Base-by-base conservation (phyloP, 2,329 filamentous ascomycete genomes). In the Pseudogymnoascus sp. region DNA sequence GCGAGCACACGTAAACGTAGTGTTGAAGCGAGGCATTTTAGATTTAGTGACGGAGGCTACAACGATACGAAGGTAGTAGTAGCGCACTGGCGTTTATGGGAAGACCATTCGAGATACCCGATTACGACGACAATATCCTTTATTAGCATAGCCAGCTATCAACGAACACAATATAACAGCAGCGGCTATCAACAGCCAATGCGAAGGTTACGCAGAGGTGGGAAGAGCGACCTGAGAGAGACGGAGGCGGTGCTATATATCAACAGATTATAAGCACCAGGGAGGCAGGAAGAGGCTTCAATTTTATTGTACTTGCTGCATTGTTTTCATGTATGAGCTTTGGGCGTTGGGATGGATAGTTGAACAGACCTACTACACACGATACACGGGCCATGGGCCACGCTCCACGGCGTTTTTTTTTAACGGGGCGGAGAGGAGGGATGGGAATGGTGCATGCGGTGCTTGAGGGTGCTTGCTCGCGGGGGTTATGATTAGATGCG, bases 101-200 rank as follows among this genome's bases (percentile, higher is more conserved):
- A 56, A 34, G 46, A 56, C 25, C 25, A 56, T 56, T 49, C 46
- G 46, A 56, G 46, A 56, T 56, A 56, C 46, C 46, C 46, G 46
- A 56, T 56, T 56, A 56, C 25, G 46, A 34, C 46, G 46, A 56
- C 25, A 56, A 34, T 18, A 31, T 53, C 46, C 18, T 14, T 53
- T 53, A 56, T 56, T 31, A n/a, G 46, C 46, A 34, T 56, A 56
- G 46, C 46, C 25, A 56, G 25, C 14, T 18, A 56, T 56, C 46
- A 34, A 31, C 46, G 46, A 56, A 49, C 43, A 28, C 43, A 25
- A 14, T 56, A 16, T 34, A 56, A 3, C 46, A 8, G 46, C 46
- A 34, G 25, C 46, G 46, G n/a, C 46, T 56, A 5, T 25, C 46
- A 34, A 31, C n/a, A 56, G 46, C 46, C 46, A 9, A 28, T 49